Conservation (phyloP, 228 moss, liverwort and hornwort species). For the Sphagnum magellanicum region DNA sequence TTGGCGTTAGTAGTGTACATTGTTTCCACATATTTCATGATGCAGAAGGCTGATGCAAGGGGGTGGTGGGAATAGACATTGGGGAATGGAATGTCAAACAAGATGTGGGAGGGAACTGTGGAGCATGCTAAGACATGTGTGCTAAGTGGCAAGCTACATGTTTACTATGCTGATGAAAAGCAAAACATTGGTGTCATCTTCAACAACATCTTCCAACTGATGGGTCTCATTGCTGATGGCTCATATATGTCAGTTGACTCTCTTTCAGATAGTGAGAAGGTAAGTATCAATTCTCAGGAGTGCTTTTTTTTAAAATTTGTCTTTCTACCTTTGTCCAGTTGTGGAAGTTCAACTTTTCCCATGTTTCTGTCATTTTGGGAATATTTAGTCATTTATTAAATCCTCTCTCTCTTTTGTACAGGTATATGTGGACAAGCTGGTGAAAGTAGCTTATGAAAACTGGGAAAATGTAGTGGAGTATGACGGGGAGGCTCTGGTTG, state of each 20-base stretch:
- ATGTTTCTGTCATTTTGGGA: too few relatives aligned
- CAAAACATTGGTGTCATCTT: slow-evolving; percentile 98
- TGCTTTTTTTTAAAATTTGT: too few relatives aligned
- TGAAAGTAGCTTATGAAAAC: slow-evolving; percentile 92
- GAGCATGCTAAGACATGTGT: slow-evolving; percentile 96
- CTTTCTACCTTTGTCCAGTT: too few relatives aligned
- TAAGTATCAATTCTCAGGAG: slow-evolving; percentile 3
- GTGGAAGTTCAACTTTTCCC: too few relatives aligned
- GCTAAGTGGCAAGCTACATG: slow-evolving; percentile 89
- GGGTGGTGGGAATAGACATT: slow-evolving; percentile 33
- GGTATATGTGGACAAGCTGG: slow-evolving; percentile 95
- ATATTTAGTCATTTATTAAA: too few relatives aligned
- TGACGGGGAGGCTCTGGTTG: slow-evolving; percentile 90
- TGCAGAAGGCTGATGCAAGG: background rate
- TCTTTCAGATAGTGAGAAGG: slow-evolving; percentile 92
- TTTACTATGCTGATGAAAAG: slow-evolving; percentile 95
- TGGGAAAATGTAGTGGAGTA: slow-evolving; percentile 99
- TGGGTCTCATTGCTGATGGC: slow-evolving; percentile 93
- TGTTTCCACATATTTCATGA: too few relatives aligned
- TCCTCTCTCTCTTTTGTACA: slow-evolving; percentile 4
- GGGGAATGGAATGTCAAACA: slow-evolving; percentile 99
- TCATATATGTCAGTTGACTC: slow-evolving; percentile 98
- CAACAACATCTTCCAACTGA: slow-evolving; percentile 96
- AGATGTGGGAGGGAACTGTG: slow-evolving; percentile 99
- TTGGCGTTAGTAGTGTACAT: too few relatives aligned